Conservation (phyloP, 306 rosid genomes). For the Vachellia pachyceras region DNA sequence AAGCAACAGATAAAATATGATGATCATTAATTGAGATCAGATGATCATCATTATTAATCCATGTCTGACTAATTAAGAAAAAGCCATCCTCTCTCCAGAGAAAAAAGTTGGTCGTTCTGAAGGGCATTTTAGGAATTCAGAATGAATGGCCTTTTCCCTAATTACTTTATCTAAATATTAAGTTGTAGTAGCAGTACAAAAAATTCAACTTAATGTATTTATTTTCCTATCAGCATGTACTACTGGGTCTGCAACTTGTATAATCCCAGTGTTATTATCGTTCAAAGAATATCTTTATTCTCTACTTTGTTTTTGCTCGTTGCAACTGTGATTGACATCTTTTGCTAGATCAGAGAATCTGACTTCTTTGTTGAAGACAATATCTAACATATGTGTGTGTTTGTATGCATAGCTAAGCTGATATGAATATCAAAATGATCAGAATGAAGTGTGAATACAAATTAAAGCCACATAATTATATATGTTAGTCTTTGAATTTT, state of each 20-base stretch:
- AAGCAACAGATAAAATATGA: slow-evolving; percentile 6
- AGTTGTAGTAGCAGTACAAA: slow-evolving; percentile 25
- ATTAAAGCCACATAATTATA: background rate
- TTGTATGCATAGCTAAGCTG: background rate
- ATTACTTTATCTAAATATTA: slow-evolving; percentile 16
- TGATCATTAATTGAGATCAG: background rate
- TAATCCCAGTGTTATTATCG: slow-evolving; percentile 28
- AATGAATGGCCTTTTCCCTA: slow-evolving; percentile 30
- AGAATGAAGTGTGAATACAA: background rate
- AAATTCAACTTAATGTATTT: background rate
- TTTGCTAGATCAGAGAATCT: slow-evolving; percentile 34
- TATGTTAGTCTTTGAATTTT: background rate
- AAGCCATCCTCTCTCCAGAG: slow-evolving; percentile 24
- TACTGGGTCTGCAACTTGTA: slow-evolving; percentile 22
- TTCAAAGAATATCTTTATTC: slow-evolving; percentile 19
- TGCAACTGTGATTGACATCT: slow-evolving; percentile 11
- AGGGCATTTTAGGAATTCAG: slow-evolving; percentile 36
- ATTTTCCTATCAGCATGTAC: slow-evolving; percentile 15
- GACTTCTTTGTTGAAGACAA: slow-evolving; percentile 8
- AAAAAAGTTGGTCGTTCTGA: slow-evolving; percentile 36
- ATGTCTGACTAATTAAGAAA: slow-evolving; percentile 25
- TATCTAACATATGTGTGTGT: background rate
- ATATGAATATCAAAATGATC: background rate
- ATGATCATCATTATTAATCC: background rate
- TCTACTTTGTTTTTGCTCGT: slow-evolving; percentile 3